Base-by-base conservation (phyloP, 768 basidiomycete genomes). In the Amylocystis lapponica region DNA sequence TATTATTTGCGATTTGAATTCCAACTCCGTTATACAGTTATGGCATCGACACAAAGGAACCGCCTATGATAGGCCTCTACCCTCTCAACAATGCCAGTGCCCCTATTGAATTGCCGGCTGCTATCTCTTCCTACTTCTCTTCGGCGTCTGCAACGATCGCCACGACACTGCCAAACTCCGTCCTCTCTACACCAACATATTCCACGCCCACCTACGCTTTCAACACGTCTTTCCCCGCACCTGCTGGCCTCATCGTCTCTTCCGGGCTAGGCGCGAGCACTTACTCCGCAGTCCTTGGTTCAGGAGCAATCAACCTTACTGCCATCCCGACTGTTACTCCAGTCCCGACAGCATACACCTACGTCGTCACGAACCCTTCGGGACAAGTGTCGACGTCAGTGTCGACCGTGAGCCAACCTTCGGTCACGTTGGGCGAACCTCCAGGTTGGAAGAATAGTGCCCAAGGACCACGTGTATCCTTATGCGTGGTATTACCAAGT, bases 11-110 rank as follows among this genome's bases (percentile, higher is more conserved):
- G 25, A 13, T 22, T 33, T 13, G 35, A 14, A 19, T 27, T 9
- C n/a, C 5, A 22, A 29, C 46, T 52, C 16, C 23, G n/a, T 21
- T 10, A 32, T n/a, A 19, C 44, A 89, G 86, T 57, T 86, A 78
- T 47, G 87, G 87, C 5, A 87, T 90, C 49, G 72, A 83, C 52
- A 61, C 63, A 27, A 79, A 81, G 48, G 87, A 90, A 57, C 69
- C 84, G 6, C 87, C 87, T 14, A 68, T 85, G 63, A 78, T 90
- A 45, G 87, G 87, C n/a, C 62, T 90, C 39, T 90, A 86, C 55
- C 63, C 80, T 17, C 66, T 82, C 27, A 55, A 57, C 27, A 79
- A 79, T 53, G 59, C 63, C 21, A 75, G 74, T 6, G 58, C 64
- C 5, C 54, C 60, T 14, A 59, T 68, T 14, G 66, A 75, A 46